phyloP scores from a whole-genome alignment of 495 filamentous ascomycete genomes.

The Penicillium waksmanii region DNA sequence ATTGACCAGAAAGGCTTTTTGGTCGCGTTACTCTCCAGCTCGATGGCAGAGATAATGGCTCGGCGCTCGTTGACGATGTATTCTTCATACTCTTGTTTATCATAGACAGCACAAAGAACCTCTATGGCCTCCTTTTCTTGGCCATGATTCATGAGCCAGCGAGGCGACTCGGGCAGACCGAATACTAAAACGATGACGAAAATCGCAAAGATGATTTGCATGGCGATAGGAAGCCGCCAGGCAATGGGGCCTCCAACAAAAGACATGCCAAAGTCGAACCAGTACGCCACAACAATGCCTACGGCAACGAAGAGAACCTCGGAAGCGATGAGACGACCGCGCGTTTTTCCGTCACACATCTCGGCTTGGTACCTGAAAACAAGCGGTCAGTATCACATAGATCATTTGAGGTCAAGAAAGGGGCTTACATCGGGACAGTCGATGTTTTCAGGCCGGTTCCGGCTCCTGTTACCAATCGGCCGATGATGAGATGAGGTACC shows the following conservation, averaged over 20 bases:
- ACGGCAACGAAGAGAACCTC: slow-evolving; percentile 49
- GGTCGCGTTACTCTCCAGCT: slow-evolving; percentile 46
- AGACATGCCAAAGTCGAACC: slow-evolving; percentile 53
- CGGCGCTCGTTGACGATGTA: slow-evolving; percentile 47
- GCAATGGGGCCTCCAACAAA: slow-evolving; percentile 44
- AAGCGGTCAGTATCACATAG: neutral
- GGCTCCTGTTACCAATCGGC: slow-evolving; percentile 51
- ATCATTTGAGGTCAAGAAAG: neutral
- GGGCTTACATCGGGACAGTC: slow-evolving; percentile 45
- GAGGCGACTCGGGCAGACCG: slow-evolving; percentile 48
- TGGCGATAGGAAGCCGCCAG: slow-evolving; percentile 54
- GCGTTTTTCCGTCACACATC: slow-evolving; percentile 42
- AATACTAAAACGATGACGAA: slow-evolving; percentile 44
- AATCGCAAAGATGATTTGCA: slow-evolving; percentile 49
- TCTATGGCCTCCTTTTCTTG: slow-evolving; percentile 52
- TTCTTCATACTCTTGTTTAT: slow-evolving; percentile 42
- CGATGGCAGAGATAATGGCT: slow-evolving; percentile 53
- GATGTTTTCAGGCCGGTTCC: slow-evolving; percentile 54
- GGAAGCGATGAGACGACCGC: slow-evolving; percentile 49
- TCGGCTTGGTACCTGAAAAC: slow-evolving; percentile 30
- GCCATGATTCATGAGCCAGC: slow-evolving; percentile 49
- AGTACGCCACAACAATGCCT: slow-evolving; percentile 50
- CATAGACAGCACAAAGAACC: slow-evolving; percentile 55
- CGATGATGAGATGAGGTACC: slow-evolving; percentile 52
- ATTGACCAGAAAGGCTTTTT: slow-evolving; percentile 47